These are phyloP conservation scores for Paraphaeosphaeria minitans DNA, from an alignment of 2,329 filamentous ascomycete genomes.

Conservation along the genomic window DNA sequence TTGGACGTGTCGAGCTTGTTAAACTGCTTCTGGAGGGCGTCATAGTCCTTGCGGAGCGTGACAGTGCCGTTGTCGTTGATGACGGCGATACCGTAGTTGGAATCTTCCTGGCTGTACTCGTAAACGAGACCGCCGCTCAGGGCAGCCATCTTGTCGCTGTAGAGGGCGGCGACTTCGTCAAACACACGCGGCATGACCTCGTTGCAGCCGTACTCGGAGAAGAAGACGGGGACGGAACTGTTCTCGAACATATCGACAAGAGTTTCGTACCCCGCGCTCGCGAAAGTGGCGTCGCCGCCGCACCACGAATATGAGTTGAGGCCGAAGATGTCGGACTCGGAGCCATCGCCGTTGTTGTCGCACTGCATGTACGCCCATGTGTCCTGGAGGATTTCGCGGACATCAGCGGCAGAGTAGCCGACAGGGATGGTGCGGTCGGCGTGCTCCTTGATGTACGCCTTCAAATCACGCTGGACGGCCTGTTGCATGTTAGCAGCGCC, in stretches of 20 bases:
- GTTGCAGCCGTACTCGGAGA: slow-evolving; percentile 84
- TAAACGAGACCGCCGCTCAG: slow-evolving; percentile 82
- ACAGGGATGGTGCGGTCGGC: slow-evolving; percentile 64
- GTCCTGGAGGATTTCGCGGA: slow-evolving; percentile 73
- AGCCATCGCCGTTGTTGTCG: slow-evolving; percentile 60
- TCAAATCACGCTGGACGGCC: slow-evolving; percentile 69
- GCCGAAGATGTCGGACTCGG: slow-evolving; percentile 75
- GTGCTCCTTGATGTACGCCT: slow-evolving; percentile 69
- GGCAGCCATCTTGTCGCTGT: slow-evolving; percentile 71
- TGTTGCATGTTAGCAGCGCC: slow-evolving; percentile 24
- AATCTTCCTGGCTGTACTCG: slow-evolving; percentile 75
- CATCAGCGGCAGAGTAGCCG: slow-evolving; percentile 75
- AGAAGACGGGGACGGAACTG: slow-evolving; percentile 76
- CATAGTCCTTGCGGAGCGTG: slow-evolving; percentile 54
- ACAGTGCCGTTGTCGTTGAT: slow-evolving; percentile 52
- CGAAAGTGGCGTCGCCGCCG: slow-evolving; percentile 68
- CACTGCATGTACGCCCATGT: slow-evolving; percentile 79
- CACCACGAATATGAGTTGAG: slow-evolving; percentile 79
- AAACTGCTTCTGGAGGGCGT: slow-evolving; percentile 77
- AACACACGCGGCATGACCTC: slow-evolving; percentile 66
- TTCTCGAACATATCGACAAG: slow-evolving; percentile 69
- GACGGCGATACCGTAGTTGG: slow-evolving; percentile 59
- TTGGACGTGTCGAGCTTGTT: slow-evolving; percentile 72
- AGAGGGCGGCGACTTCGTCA: slow-evolving; percentile 75
- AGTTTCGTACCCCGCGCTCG: slow-evolving; percentile 63